Conservation (phyloP, 1,284 basidiomycete species). For the Meira nashicola region DNA sequence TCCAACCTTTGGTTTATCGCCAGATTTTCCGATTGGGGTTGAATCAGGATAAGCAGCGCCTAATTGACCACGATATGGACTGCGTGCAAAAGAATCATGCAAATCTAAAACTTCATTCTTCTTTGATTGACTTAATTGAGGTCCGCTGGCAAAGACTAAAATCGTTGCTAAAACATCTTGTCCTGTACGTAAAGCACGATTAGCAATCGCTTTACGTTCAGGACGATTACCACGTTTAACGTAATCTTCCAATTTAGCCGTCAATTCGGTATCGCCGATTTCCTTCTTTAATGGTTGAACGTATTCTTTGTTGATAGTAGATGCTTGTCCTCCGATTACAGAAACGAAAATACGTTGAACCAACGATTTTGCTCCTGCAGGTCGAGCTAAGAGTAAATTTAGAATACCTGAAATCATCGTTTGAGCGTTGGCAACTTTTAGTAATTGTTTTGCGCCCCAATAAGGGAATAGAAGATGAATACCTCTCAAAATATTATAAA, state of each 20-base stretch:
- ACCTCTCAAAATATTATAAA: constrained; percentile 45
- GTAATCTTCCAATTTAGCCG: constrained; percentile 45
- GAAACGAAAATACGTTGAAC: constrained; percentile 46
- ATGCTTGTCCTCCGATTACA: constrained; percentile 37
- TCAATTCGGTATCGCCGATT: constrained; percentile 39
- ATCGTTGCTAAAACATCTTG: constrained; percentile 49
- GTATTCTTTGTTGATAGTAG: constrained; percentile 43
- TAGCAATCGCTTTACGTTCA: constrained; percentile 33
- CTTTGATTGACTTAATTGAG: constrained; percentile 25
- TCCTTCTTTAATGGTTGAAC: constrained; percentile 41
- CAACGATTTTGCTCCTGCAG: constrained; percentile 49
- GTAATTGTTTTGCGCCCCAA: constrained; percentile 16
- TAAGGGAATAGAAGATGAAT: constrained; percentile 19
- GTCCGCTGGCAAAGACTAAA: constrained; percentile 25
- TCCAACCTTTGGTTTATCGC: constrained; percentile 11
- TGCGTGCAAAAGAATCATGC: constrained; percentile 42
- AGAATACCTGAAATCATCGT: constrained; percentile 7
- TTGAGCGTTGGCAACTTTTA: constrained; percentile 11
- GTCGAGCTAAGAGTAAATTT: constrained; percentile 12
- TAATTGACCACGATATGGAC: constrained; percentile 38
- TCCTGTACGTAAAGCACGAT: constrained; percentile 30
- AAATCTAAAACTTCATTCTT: constrained; percentile 37
- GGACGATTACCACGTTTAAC: constrained; percentile 39
- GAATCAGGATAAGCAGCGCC: constrained; percentile 40
- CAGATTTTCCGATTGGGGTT: constrained; percentile 29